A percentile compares a stretch with the other conserved stretches of the same genome.
phyloP scores from a whole-genome alignment of 306 rosid species.

The Leucaena leucocephala region DNA sequence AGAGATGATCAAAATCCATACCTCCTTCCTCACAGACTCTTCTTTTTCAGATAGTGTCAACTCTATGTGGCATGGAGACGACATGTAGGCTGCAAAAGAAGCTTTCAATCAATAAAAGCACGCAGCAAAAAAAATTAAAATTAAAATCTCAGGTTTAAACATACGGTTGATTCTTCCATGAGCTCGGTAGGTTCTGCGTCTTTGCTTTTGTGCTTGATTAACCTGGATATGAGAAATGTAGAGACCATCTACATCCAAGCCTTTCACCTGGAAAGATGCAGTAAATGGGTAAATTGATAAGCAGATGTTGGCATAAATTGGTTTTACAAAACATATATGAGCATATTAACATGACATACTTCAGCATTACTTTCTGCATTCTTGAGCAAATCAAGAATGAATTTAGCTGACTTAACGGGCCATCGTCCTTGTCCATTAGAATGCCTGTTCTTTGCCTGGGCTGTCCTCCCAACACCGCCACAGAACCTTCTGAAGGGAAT shows the following conservation, averaged over 20 bases:
- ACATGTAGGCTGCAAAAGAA: constrained; percentile 73
- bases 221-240: constrained; percentile 57
- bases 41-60: constrained; percentile 81
- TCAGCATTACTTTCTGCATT: constrained; percentile 97
- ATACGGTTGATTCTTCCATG: constrained; percentile 95
- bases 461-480: constrained; percentile 89
- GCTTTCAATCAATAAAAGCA: not conserved
- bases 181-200: constrained; percentile 90
- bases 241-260: constrained; percentile 86
- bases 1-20: constrained; percentile 20
- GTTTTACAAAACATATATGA: too few relatives aligned
- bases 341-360: constrained; percentile 29
- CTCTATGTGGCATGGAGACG: constrained; percentile 96
- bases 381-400: constrained; percentile 81
- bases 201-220: constrained; percentile 51
- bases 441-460: constrained; percentile 90
- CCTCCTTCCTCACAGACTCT: constrained; percentile 94
- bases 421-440: constrained; percentile 98
- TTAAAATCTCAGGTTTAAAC: not conserved
- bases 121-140: not conserved
- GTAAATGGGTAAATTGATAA: not conserved
- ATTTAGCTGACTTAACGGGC: constrained; percentile 89
- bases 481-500: constrained; percentile 89
- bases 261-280: constrained; percentile 63
- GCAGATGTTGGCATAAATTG: not conserved